phyloP scores from a whole-genome alignment of 192 early-diverging fungal genomes.

The Gonapodya prolifera region DNA sequence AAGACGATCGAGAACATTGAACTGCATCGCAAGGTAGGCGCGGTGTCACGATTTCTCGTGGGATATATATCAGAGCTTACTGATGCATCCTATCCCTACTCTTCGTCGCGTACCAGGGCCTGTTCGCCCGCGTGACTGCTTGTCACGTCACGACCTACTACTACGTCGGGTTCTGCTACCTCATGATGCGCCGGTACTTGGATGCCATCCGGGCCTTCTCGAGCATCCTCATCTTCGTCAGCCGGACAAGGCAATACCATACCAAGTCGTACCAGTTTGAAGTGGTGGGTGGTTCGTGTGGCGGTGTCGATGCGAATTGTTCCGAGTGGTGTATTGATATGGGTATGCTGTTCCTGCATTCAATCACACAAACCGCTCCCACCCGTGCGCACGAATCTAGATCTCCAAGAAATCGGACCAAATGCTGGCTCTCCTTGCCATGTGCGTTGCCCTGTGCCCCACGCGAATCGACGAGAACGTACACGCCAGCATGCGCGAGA shows the following conservation, averaged over 20 bases:
- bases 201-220: constrained; percentile 89
- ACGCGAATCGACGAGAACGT: constrained; percentile 87
- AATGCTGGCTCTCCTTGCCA: constrained; percentile 86
- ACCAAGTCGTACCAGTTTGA: constrained; percentile 83
- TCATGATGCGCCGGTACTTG: constrained; percentile 96
- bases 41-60: no score
- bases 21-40: constrained; percentile 63
- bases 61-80: not conserved
- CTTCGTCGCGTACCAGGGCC: constrained; percentile 33
- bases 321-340: not conserved
- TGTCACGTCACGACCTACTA: constrained; percentile 97
- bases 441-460: constrained; percentile 85
- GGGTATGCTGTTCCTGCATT: not conserved
- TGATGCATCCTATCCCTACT: not conserved
- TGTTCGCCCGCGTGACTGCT: constrained; percentile 90
- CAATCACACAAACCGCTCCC: not conserved
- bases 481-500: constrained; percentile 75
- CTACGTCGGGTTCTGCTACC: constrained; percentile 93
- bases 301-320: not conserved
- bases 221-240: constrained; percentile 79
- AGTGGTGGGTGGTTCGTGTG: constrained; percentile 28
- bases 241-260: constrained; percentile 90
- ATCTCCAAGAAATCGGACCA: constrained; percentile 87
- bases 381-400: constrained; percentile 11
- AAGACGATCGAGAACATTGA: constrained; percentile 96